Evolutionary conservation across 495 filamentous ascomycete species (phyloP), one percentile per base, ranked within the genome.

Genomic region (Mycothermus thermophilus): DNA sequence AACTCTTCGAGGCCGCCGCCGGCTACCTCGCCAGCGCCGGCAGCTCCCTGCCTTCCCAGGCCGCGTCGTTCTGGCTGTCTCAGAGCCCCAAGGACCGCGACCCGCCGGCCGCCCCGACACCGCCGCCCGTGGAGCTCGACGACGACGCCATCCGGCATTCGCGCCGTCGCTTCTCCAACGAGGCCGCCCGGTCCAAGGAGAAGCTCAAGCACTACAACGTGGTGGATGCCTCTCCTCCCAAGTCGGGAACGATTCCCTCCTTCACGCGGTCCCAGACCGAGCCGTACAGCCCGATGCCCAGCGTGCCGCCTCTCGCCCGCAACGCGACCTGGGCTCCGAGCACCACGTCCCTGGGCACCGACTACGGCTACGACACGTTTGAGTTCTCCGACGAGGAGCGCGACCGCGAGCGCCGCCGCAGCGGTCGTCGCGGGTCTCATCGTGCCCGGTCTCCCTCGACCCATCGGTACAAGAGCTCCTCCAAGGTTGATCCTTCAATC

Each of bases 91-190:
- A 44, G 13, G 48, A 54, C 2, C 27, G 41, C 16, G 18, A 42
- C 16, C 42, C 47, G 9, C 52, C 50, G 12, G 40, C 39, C 14
- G 46, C 43, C 8, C 62, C 62, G 3, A 57, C 59, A 19, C 54
- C 62, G 18, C 48, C 54, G 34, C 27, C 54, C 38, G 36, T 53
- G 37, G 42, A 63, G 36, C 12, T 48, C 42, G 34, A 49, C 25
- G 34, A 59, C 18, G 46, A 56, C 40, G 41, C 13, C 24, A 31
- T 50, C 16, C 32, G 15, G 8, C 45, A 37, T 5, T 43, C 59
- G 3, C 44, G 33, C 5, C 62, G 63, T 12, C 58, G 62, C 16
- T 49, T 56, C 38, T 64, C 62, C 8, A 54, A 65, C 11, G 60
- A 65, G 17, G 52, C 54, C 7, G 52, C 57, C 4, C 48, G 44